A percentile compares a stretch with the other conserved stretches of the same genome.
Conservation (phyloP, 1,139 yeast species). For the Suhomyces anneliseae region DNA sequence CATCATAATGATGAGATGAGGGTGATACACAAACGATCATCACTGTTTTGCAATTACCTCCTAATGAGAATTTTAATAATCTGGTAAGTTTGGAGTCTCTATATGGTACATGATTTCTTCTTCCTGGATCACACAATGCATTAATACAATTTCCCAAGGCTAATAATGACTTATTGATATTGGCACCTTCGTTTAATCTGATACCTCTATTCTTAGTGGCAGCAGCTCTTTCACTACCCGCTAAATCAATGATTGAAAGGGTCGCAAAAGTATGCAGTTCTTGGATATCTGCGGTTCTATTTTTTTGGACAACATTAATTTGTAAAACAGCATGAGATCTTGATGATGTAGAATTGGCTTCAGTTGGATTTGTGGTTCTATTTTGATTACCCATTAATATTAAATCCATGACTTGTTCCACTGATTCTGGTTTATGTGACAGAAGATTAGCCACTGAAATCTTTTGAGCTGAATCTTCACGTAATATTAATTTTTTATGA, state of each 20-base stretch:
- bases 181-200: slow-evolving; percentile 85
- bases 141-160: slow-evolving; percentile 94
- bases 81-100: slow-evolving; percentile 88
- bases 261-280: slow-evolving; percentile 78
- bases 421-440: slow-evolving; percentile 59
- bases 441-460: slow-evolving; percentile 77
- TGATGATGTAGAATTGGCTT: slow-evolving; percentile 86
- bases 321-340: slow-evolving; percentile 93
- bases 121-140: slow-evolving; percentile 76
- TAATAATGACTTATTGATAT: slow-evolving; percentile 79
- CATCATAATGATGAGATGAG: slow-evolving; percentile 82
- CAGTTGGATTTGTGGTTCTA: slow-evolving; percentile 84
- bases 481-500: slow-evolving; percentile 49
- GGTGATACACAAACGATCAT: slow-evolving; percentile 96
- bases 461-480: slow-evolving; percentile 70
- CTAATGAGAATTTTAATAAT: slow-evolving; percentile 82
- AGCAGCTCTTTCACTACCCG: slow-evolving; percentile 94
- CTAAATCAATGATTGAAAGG: slow-evolving; percentile 82
- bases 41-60: slow-evolving; percentile 91
- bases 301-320: slow-evolving; percentile 65
- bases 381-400: slow-evolving; percentile 70
- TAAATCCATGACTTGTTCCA: slow-evolving; percentile 80
- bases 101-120: slow-evolving; percentile 79
- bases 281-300: slow-evolving; percentile 60
- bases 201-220: slow-evolving; percentile 83